Base-by-base conservation (phyloP, 208 protist species). In the Naegleria gruberi region DNA sequence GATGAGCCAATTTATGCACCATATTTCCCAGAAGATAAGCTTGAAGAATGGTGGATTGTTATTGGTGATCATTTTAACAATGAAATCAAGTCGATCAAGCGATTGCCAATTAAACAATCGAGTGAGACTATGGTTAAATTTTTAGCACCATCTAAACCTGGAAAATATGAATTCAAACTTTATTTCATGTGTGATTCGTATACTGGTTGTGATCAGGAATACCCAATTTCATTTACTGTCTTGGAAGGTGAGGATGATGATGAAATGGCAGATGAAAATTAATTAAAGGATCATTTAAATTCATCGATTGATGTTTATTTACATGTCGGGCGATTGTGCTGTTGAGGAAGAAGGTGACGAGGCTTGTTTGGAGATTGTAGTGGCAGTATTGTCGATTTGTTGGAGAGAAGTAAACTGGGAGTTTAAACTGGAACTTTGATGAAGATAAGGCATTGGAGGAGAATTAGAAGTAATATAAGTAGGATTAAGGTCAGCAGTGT, bases 141-240 rank as follows among this genome's bases (percentile, higher is more conserved):
- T 87, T 51, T 90, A 0, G 95, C 97, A 8, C 97, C 97, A 40
- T 57, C 86, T 0, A 77, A 88, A 1, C 85, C 82, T 42, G 94
- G 96, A 43, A 81, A 89, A 45, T 89, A 97, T 89, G 89, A 74
- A 44, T 92, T 93, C 55, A 93, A 51, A 37, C 91, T 98, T 34
- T 98, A 96, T 92, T 90, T 97, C 46, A 97, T 98, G 91, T 97
- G 94, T 89, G 97, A 98, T 88, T 97, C 95, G 5, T 98, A 97
- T 83, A 46, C 92, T 57, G 97, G 97, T 83, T 96, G 95, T 92
- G 96, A 98, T 90, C 94, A 97, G 87, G 94, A 92, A 65, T 87
- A 90, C 41, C 34, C 51, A 42, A 7, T 93, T 23, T 23, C 82
- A 7, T 77, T 92, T 42, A 81, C 91, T 65, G 81, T 92, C 12